Percentiles rank a stretch among this genome's conserved stretches.
Evolutionary conservation across 108 stramenopile genomes (phyloP).

Genomic region (Fragilaria crotonensis): DNA sequence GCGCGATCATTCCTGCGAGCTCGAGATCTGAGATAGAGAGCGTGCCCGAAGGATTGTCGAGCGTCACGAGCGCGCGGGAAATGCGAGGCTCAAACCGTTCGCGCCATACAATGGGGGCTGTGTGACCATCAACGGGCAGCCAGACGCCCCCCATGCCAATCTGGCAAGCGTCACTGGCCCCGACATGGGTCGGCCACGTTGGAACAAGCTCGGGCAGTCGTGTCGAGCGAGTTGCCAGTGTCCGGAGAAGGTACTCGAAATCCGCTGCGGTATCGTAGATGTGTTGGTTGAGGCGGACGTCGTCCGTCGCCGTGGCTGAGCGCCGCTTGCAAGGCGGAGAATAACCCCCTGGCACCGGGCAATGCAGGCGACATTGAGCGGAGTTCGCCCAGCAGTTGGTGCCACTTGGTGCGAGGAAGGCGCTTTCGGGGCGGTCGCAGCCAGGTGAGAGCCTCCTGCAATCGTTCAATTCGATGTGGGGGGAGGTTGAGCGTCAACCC

Average conservation of each 20-base stretch:
- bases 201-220: too few relatives aligned
- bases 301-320: too few relatives aligned
- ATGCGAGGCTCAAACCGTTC: conserved; percentile 4
- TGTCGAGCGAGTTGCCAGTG: too few relatives aligned
- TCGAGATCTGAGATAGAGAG: too few relatives aligned
- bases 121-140: conserved; percentile 14
- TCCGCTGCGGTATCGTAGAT: too few relatives aligned
- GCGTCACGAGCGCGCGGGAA: background rate
- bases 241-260: too few relatives aligned
- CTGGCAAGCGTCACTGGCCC: conserved; percentile 17
- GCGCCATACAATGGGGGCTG: conserved; percentile 13
- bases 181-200: conserved; percentile 6
- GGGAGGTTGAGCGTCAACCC: conserved; percentile 23
- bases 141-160: too few relatives aligned
- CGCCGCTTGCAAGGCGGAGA: conserved; percentile 24
- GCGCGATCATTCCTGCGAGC: conserved; percentile 18
- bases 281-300: conserved; percentile 9
- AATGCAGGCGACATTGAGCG: too few relatives aligned
- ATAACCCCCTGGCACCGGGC: too few relatives aligned
- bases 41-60: too few relatives aligned
- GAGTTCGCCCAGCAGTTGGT: too few relatives aligned
- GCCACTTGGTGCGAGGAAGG: conserved; percentile 19
- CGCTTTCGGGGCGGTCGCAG: too few relatives aligned
- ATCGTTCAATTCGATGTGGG: conserved; percentile 16
- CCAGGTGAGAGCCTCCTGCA: conserved; percentile 8